phyloP scores from a whole-genome alignment of 768 basidiomycete species.

The Trametes maxima region DNA sequence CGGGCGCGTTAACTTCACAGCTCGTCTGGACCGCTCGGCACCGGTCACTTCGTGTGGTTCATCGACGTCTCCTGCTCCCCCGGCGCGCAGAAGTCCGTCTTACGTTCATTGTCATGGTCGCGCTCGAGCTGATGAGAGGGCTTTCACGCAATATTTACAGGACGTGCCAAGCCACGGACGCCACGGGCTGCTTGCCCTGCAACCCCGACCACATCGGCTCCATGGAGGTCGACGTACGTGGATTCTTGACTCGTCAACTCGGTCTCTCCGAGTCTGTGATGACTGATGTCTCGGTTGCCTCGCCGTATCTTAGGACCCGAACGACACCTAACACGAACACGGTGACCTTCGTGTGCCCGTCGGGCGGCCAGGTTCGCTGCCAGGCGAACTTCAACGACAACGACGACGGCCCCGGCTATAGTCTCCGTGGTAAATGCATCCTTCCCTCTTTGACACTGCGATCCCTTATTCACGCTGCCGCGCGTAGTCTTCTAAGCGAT shows the following conservation, averaged over 20 bases:
- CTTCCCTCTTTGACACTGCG: too few relatives aligned
- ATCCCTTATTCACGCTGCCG: too few relatives aligned
- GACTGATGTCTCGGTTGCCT: too few relatives aligned
- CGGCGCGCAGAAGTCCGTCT: background rate
- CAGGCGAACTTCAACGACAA: conserved; percentile 17
- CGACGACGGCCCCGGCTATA: conserved; percentile 11
- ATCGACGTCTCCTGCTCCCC: conserved; percentile 1
- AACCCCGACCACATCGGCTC: conserved; percentile 5
- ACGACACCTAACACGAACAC: conserved; percentile 12
- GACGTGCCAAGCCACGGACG: conserved; percentile 12
- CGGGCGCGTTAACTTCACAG: too few relatives aligned
- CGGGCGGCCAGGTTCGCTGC: conserved; percentile 8
- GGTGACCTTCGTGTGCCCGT: conserved; percentile 12
- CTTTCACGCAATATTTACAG: background rate
- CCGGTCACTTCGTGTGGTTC: conserved; percentile 10
- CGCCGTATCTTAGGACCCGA: conserved; percentile 1
- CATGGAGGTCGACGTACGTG: conserved; percentile 12
- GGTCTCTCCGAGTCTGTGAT: too few relatives aligned
- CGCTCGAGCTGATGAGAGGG: too few relatives aligned
- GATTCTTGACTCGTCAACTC: too few relatives aligned
- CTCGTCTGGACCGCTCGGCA: conserved; percentile 7
- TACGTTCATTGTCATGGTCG: background rate
- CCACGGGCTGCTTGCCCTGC: conserved; percentile 6
- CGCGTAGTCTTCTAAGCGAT: too few relatives aligned
- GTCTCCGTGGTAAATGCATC: conserved; percentile 5